Evolutionary conservation across 129 eudicot species (phyloP), one percentile per base, ranked within the genome.

Genomic region (Flaveria trinervia): DNA sequence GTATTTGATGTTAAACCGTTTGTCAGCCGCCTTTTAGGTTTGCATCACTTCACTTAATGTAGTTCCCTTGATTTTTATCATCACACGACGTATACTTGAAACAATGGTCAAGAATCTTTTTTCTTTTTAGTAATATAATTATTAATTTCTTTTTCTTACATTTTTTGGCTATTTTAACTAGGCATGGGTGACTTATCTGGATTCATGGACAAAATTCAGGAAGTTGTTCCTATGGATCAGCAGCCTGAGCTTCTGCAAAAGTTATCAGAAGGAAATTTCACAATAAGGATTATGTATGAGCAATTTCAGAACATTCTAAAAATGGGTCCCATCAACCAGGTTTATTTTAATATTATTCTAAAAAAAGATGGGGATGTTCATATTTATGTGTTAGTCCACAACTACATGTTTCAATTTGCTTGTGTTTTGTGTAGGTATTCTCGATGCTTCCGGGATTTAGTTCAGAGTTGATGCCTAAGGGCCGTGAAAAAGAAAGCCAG

Each of bases 381-480:
- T 43, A 50, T 22, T 2, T n/a, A 50, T 57, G 9, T 43, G 62
- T 65, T 44, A 54, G 8, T 46, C 0, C 74, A 61, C 66, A 41
- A 67, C 23, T 23, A 20, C n/a, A 55, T 74, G 49, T 43, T 10
- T 67, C 14, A 20, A 22, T 16, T 70, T 12, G 41, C 46, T 50
- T 74, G 22, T 51, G 36, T 51, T 33, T 61, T 17, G 18, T 39
- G 73, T 73, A 95, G 99, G 96, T 95, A 5, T 95, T 95, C 84
- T 88, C 97, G 2, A 95, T 95, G 99, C 97, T 94, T 80, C 99
- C 99, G 13, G 99, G 97, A 70, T 95, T 89, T 79, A 95, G 97
- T 61, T 75, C 90, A 0, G 99, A 95, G 87, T 82, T 95, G 76
- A 95, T 95, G 99, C 99, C 99, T 45, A 76, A 91, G 82, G 99